Percentiles rank a stretch among this genome's conserved stretches.
These are phyloP conservation scores for Xylaria venustula DNA, from an alignment of 495 filamentous ascomycete genomes.

Conservation along the genomic window DNA sequence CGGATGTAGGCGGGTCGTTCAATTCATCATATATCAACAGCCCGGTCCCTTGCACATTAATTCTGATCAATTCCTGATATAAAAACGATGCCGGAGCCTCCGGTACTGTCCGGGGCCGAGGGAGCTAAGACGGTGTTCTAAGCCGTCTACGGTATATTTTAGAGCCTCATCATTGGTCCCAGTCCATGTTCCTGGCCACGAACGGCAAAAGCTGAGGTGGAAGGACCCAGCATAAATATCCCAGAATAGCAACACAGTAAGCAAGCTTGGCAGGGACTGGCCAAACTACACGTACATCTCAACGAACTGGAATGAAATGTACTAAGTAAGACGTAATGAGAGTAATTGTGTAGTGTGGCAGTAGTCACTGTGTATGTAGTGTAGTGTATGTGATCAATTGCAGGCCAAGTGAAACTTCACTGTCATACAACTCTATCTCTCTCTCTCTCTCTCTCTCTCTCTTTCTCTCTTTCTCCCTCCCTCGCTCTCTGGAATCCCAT, in stretches of 20 bases:
- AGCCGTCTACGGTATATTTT: background rate
- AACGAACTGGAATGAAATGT: constrained; percentile 2
- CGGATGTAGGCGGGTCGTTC: too few species aligned
- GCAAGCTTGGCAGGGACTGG: constrained; percentile 1
- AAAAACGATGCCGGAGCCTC: background rate
- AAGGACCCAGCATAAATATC: constrained; percentile 6
- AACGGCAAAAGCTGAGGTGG: constrained; percentile 6
- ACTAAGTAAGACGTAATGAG: constrained; percentile 9
- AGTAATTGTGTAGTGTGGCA: background rate
- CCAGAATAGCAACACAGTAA: constrained; percentile 11
- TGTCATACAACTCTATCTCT: background rate
- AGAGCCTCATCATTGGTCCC: background rate
- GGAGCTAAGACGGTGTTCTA: background rate
- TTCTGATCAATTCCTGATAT: too few species aligned
- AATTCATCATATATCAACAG: too few species aligned
- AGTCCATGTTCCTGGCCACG: background rate
- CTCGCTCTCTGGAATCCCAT: background rate
- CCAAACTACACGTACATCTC: background rate
- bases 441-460: background rate
- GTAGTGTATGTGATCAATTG: background rate
- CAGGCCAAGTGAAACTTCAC: background rate
- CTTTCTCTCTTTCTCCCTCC: background rate
- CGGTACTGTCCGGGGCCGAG: background rate
- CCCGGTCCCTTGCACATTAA: too few species aligned
- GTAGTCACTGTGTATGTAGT: background rate